phyloP scores from a whole-genome alignment of 345 rosid genomes.

The Draba incana region DNA sequence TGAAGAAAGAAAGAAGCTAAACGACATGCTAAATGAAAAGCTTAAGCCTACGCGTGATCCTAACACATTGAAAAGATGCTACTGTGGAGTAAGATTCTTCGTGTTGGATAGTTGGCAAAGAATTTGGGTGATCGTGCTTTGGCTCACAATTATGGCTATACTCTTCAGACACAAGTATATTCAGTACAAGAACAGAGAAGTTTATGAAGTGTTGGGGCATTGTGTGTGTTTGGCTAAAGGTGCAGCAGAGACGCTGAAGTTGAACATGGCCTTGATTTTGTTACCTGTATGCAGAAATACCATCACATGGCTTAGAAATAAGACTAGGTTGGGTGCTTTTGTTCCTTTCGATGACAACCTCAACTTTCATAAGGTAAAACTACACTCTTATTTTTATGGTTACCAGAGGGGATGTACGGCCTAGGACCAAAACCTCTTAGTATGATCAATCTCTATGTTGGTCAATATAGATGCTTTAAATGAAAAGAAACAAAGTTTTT shows the following conservation, averaged over 20 bases:
- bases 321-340: conserved; percentile 54
- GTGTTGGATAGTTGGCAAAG: conserved; percentile 67
- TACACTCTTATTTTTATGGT: not conserved
- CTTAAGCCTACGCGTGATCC: conserved; percentile 66
- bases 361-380: conserved; percentile 74
- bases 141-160: conserved; percentile 58
- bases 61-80: conserved; percentile 50
- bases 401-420: too few species aligned
- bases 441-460: not conserved
- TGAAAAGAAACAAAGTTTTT: not conserved
- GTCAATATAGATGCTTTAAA: not conserved
- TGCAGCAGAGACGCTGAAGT: conserved; percentile 66
- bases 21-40: conserved; percentile 67
- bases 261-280: conserved; percentile 72
- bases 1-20: conserved; percentile 55
- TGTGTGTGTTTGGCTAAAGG: conserved; percentile 79
- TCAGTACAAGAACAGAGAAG: conserved; percentile 55
- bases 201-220: conserved; percentile 55
- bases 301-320: conserved; percentile 75
- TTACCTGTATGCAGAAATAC: conserved; percentile 77
- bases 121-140: conserved; percentile 60
- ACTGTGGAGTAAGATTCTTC: conserved; percentile 45
- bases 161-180: conserved; percentile 61
- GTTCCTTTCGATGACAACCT: conserved; percentile 78
- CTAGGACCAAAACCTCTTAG: too few species aligned